These are phyloP conservation scores for Arabidopsis thaliana DNA, from an alignment of 345 rosid species.

Conservation along the genomic window TAIR10.1 NC_003071.7:15948501-15949000, in stretches of 20 bases:
- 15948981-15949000: constrained; percentile 38
- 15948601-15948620: constrained; percentile 51
- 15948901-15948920: constrained; percentile 41
- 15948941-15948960: constrained; percentile 46
- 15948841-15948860: constrained; percentile 50
- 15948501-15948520: constrained; percentile 24
- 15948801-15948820: constrained; percentile 42
- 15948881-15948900: constrained; percentile 32
- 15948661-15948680: constrained; percentile 44
- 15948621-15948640: constrained; percentile 49
- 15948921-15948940: constrained; percentile 49
- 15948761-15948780: constrained; percentile 45
- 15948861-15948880: constrained; percentile 43
- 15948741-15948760: constrained; percentile 41
- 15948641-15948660: constrained; percentile 52
- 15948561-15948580: constrained; percentile 36
- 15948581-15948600: constrained; percentile 42
- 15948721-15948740: constrained; percentile 34
- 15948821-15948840: constrained; percentile 49
- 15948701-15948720: constrained; percentile 45
- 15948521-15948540: constrained; percentile 15
- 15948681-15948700: constrained; percentile 42
- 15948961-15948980: constrained; percentile 50
- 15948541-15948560: constrained; percentile 30
- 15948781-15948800: constrained; percentile 42